Conservation (phyloP, 805 yeast genomes). For the Grigorovia transvaalensis region DNA sequence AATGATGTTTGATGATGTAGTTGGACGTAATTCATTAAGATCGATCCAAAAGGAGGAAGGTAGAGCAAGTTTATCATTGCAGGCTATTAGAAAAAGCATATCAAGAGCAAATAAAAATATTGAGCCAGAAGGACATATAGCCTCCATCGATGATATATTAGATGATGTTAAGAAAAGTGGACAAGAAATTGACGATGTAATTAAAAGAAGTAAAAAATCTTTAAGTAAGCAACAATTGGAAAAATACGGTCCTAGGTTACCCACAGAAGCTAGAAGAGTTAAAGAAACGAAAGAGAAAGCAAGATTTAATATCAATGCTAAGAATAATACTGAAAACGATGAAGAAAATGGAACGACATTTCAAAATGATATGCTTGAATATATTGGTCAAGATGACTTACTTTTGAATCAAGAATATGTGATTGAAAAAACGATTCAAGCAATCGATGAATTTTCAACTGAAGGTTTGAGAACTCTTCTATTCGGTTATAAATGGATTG, state of each 20-base stretch:
- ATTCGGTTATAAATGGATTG: conserved; percentile 70
- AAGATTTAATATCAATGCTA: background rate
- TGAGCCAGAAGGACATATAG: conserved; percentile 24
- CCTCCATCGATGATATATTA: conserved; percentile 43
- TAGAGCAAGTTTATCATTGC: conserved; percentile 22
- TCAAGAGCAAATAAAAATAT: conserved; percentile 9
- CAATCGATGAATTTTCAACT: conserved; percentile 86
- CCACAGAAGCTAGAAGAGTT: conserved; percentile 3
- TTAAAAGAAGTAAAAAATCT: conserved; percentile 44
- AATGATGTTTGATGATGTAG: conserved; percentile 11
- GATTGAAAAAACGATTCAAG: conserved; percentile 75
- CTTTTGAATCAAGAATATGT: conserved; percentile 65
- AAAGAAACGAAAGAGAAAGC: background rate
- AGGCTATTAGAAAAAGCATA: conserved; percentile 24
- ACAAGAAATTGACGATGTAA: conserved; percentile 44
- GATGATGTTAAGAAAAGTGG: conserved; percentile 35
- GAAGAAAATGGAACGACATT: background rate
- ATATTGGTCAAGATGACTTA: conserved; percentile 45
- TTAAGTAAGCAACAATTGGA: conserved; percentile 49
- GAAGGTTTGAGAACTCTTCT: conserved; percentile 89
- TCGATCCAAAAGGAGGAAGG: conserved; percentile 20
- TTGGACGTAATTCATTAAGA: conserved; percentile 27
- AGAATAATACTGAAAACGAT: background rate
- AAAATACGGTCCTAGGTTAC: conserved; percentile 33
- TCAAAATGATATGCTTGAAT: conserved; percentile 17